Percentiles rank a stretch among this genome's conserved stretches.
phyloP scores from a whole-genome alignment of 2,329 filamentous ascomycete genomes.

The Diaporthe citriasiana region DNA sequence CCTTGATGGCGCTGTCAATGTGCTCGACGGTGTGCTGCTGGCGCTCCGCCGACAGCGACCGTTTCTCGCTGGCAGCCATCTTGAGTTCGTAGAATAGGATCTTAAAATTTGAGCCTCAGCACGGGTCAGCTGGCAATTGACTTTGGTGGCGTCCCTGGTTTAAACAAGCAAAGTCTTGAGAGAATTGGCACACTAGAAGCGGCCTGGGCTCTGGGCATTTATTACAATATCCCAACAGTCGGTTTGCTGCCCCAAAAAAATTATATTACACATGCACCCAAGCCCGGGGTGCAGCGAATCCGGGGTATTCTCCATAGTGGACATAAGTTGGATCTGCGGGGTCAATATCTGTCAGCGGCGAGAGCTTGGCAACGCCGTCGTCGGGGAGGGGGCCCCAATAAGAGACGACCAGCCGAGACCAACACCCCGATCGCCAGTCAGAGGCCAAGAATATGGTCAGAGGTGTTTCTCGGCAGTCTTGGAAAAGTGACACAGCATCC shows the following conservation, averaged over 20 bases:
- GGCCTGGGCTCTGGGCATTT: constrained; percentile 27
- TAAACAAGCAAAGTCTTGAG: constrained; percentile 5
- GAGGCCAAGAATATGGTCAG: constrained; percentile 14
- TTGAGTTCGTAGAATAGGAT: background rate
- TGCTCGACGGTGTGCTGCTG: background rate
- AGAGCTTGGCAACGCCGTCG: constrained; percentile 7
- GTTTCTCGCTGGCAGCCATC: constrained; percentile 13
- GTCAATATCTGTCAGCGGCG: constrained; percentile 20
- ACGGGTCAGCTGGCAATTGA: background rate
- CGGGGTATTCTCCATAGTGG: constrained; percentile 1
- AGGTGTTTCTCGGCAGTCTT: constrained; percentile 11
- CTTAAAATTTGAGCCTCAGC: background rate
- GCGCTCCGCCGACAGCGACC: background rate
- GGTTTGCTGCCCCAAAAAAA: constrained; percentile 1
- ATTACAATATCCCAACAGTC: constrained; percentile 1
- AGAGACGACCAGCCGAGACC: background rate
- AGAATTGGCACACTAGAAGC: background rate
- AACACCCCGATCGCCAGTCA: constrained; percentile 14
- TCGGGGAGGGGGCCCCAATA: constrained; percentile 19
- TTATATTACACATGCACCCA: background rate
- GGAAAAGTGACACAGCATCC: constrained; percentile 4
- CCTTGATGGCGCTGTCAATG: constrained; percentile 6
- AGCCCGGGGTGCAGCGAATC: constrained; percentile 23
- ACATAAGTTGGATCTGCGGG: constrained; percentile 4
- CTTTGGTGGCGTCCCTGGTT: background rate